These are phyloP conservation scores for Oryza longistaminata DNA, from an alignment of 176 grass and related monocot genomes.

Conservation along the genomic window DNA sequence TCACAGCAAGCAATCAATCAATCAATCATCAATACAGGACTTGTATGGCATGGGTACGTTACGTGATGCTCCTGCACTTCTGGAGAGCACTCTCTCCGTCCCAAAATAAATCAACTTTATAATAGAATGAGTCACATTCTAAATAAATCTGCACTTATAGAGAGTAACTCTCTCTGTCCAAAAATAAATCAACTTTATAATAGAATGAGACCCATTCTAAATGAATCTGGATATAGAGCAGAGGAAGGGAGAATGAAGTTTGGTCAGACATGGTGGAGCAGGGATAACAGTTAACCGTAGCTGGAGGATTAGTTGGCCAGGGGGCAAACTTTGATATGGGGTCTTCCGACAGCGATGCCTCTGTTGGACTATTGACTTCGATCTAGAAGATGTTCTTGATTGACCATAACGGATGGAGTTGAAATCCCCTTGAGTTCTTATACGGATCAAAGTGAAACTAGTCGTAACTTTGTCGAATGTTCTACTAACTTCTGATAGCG, in stretches of 20 bases:
- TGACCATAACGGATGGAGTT: not conserved
- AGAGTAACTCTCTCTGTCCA: too few species aligned
- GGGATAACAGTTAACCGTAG: not conserved
- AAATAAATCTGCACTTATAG: not conserved
- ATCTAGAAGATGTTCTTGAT: not conserved
- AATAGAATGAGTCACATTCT: too few species aligned
- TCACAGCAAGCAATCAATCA: not conserved
- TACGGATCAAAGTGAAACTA: not conserved
- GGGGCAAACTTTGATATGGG: not conserved
- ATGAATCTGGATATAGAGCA: too few species aligned
- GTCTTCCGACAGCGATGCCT: not conserved
- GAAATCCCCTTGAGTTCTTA: not conserved
- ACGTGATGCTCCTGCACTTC: not conserved
- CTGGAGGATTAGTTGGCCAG: not conserved
- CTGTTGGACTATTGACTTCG: not conserved
- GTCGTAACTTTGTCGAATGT: not conserved
- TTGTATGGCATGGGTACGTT: not conserved
- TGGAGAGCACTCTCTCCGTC: not conserved
- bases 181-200: too few species aligned
- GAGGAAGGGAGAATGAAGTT: not conserved
- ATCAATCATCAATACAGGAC: too few species aligned
- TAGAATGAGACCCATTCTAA: too few species aligned
- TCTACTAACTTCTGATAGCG: not conserved
- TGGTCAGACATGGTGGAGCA: not conserved
- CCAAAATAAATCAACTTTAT: too few species aligned